Base-by-base conservation (phyloP, 139 green algal genomes). In the Micractinium sp. region DNA sequence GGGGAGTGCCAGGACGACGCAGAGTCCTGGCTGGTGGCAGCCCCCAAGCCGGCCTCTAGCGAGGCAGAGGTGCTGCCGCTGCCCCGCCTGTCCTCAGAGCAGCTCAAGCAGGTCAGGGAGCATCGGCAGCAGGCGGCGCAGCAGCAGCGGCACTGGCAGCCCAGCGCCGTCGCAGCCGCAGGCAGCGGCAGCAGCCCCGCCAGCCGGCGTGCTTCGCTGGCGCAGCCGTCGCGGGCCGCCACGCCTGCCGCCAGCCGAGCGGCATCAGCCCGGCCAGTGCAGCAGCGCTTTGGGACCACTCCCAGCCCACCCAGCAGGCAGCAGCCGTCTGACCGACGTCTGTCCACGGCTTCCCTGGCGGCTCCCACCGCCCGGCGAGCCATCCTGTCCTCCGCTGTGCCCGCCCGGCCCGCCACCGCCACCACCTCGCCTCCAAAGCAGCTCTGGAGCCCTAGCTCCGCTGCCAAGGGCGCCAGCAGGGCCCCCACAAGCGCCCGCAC, bases 21-120 rank as follows among this genome's bases (percentile, higher is more conserved):
- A 12, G 82, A 87, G 82, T 36, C 35, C 61, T 87, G 82, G 82
- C 82, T 87, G 14, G 31, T 36, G 73, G 31, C 73, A 41, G 19
- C 31, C 36, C 29, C 71, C 18, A 18, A 20, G 12, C 35, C 0
- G 29, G 47, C 47, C 9, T 80, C 74, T 1, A 80, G 74, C 33
- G 74, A 53, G 7, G 14, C 18, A 0, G 74, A 80, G 74, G 74
- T 80, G 16, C 74, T 80, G 1, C 74, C 74, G 12, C 74, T 53
- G 74, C 74, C 74, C n/a, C 74, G 33, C 74, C 71, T 77, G 29
- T 38, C 71, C 4, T 20, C 71, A 16, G 71, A 16, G 31, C 71
- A 77, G 71, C 71, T 77, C 31, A n/a, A 77, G 20, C 71, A 77
- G 71, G 35, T 77, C 3, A 3, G 71, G 71, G 71, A 31, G 4